phyloP scores from a whole-genome alignment of 176 grass and related monocot genomes.

The Luzula sylvatica region DNA sequence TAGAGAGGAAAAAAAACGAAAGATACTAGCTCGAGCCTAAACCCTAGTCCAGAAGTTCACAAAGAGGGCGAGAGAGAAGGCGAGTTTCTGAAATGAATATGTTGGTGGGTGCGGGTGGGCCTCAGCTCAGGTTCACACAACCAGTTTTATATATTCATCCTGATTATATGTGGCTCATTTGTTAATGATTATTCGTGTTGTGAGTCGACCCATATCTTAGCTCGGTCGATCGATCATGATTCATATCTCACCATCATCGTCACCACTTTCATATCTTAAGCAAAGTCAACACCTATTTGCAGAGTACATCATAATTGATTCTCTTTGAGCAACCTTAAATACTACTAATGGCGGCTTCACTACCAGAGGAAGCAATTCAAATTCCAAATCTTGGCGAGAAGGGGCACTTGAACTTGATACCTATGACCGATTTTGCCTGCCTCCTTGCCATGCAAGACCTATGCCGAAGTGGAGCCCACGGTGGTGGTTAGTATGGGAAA shows the following conservation, averaged over 20 bases:
- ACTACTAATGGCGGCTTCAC: conserved; percentile 35
- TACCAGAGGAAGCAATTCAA: no score
- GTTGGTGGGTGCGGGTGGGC: background rate
- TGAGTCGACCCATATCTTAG: no score
- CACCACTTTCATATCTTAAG: background rate
- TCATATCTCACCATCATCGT: background rate
- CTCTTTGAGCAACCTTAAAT: conserved; percentile 41
- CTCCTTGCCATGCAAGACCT: conserved; percentile 27
- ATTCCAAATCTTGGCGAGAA: no score
- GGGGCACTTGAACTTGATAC: no score
- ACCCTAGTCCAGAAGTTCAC: conserved; percentile 11
- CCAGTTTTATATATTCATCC: no score
- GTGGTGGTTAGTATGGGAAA: conserved; percentile 22
- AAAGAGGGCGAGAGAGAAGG: background rate
- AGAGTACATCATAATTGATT: no score
- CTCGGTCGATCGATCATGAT: background rate
- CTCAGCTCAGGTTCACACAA: no score
- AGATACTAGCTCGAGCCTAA: background rate
- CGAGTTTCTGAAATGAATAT: background rate
- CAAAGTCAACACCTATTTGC: no score
- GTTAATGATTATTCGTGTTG: no score
- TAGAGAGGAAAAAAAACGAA: background rate
- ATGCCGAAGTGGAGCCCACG: conserved; percentile 15
- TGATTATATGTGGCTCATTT: no score
- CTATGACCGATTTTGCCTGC: conserved; percentile 42